phyloP scores from a whole-genome alignment of 805 yeast species.

The Lipomyces oligophaga region DNA sequence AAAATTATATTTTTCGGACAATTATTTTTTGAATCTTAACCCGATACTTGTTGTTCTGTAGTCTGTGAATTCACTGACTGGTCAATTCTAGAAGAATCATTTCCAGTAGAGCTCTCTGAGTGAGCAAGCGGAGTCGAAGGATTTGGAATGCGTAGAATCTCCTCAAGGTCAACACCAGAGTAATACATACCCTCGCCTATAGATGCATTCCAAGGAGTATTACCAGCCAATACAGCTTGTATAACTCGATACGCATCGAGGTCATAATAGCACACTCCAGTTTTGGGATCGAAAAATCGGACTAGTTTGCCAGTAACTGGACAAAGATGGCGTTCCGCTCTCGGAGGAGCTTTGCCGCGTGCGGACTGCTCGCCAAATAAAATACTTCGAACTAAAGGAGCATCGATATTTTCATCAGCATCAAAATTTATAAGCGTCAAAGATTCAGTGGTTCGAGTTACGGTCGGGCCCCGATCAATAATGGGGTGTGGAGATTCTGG shows the following conservation, averaged over 20 bases:
- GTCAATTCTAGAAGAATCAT: no score
- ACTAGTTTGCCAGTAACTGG: constrained; percentile 75
- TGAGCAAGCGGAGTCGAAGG: no score
- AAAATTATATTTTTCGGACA: no score
- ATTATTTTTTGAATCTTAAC: no score
- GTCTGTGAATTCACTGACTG: no score
- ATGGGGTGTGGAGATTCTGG: no score
- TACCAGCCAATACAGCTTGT: constrained; percentile 47
- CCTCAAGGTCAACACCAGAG: not conserved
- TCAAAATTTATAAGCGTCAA: constrained; percentile 15
- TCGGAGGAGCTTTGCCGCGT: constrained; percentile 36
- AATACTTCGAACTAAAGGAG: constrained; percentile 37
- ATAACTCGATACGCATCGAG: constrained; percentile 75
- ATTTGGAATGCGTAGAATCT: no score
- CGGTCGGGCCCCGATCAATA: constrained; percentile 2
- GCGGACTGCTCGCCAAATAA: constrained; percentile 57
- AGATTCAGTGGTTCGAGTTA: constrained; percentile 13
- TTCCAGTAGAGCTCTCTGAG: no score
- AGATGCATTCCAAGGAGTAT: constrained; percentile 50
- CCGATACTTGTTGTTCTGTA: no score
- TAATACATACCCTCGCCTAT: constrained; percentile 39
- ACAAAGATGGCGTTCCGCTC: constrained; percentile 63
- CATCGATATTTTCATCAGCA: constrained; percentile 10
- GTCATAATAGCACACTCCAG: constrained; percentile 81
- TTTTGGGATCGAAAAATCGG: constrained; percentile 79